Evolutionary conservation across 768 basidiomycete genomes (phyloP), one percentile per base, ranked within the genome.

Genomic region (Rubroboletus satanas): DNA sequence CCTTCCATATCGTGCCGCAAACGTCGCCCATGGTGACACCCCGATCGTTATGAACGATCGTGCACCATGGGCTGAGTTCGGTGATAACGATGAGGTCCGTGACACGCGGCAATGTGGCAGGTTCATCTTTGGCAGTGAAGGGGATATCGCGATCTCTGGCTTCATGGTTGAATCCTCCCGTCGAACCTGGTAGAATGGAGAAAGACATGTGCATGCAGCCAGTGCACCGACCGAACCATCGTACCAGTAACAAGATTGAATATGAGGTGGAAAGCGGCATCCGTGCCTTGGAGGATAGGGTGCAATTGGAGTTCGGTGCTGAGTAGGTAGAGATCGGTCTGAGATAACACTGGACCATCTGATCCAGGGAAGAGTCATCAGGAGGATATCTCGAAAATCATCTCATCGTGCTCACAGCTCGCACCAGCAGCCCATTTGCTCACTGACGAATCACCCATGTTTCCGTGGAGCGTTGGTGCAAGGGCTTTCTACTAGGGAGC

Each of bases 291-390:
- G 12, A 93, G 79, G 66, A 91, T 84, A 5, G 90, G 90, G 62
- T 93, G 78, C 32, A 93, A 66, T 62, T 88, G 81, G 3, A 93
- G 77, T 15, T 84, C 81, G 5, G 82, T 79, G 42, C 80, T 77
- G 52, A 93, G 80, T 4, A 93, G 79, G 69, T 90, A 93, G 14
- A 93, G 77, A 64, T 93, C 90, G 0, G 88, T 90, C 64, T 88
- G 87, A 3, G 82, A 80, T 14, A 93, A 77, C 7, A 92, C 82
- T 6, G 90, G 90, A 0, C 88, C 90, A 70, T 92, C 88, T 91
- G 46, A 18, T 39, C 36, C 39, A 29, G 49, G 32, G 9, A 61
- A 49, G 41, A 36, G 17, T 28, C 1, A 7, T 48, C 17, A 26
- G 46, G 10, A 42, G 7, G 49, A 28, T 28, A 11, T 14, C 42